These are phyloP conservation scores for Fusarium chlamydosporum DNA, from an alignment of 2,329 filamentous ascomycete species.

Conservation along the genomic window DNA sequence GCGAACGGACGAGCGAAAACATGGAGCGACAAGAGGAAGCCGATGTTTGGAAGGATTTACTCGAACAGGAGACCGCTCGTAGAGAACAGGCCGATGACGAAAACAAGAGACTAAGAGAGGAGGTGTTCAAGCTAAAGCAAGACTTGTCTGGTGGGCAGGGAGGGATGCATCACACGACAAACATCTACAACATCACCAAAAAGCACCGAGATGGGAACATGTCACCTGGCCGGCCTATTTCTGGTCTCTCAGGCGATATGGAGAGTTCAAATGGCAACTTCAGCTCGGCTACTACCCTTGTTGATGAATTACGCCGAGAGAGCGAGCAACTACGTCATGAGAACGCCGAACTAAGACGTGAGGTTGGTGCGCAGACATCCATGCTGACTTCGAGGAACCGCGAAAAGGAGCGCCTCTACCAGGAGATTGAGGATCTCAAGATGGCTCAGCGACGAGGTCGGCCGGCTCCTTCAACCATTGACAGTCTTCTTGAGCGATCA, in stretches of 20 bases:
- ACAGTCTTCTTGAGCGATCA: constrained; percentile 94
- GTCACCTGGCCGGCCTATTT: constrained; percentile 65
- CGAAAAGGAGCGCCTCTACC: constrained; percentile 93
- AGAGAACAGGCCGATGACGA: constrained; percentile 94
- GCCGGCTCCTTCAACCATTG: constrained; percentile 75
- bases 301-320: constrained; percentile 80
- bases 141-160: constrained; percentile 62
- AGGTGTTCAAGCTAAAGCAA: constrained; percentile 80
- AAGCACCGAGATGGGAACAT: constrained; percentile 63
- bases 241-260: constrained; percentile 64
- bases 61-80: constrained; percentile 90
- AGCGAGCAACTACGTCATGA: constrained; percentile 87
- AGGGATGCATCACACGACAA: constrained; percentile 71
- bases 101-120: constrained; percentile 84
- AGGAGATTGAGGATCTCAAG: constrained; percentile 97
- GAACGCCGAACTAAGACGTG: constrained; percentile 90
- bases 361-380: constrained; percentile 94
- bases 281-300: constrained; percentile 74
- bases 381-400: constrained; percentile 97
- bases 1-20: constrained; percentile 64
- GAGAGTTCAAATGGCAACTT: constrained; percentile 67
- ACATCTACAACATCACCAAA: constrained; percentile 75
- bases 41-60: constrained; percentile 94
- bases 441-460: constrained; percentile 83
- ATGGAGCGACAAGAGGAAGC: constrained; percentile 72